These are phyloP conservation scores for Chlorella vulgaris DNA, from an alignment of 139 green algal species.

Conservation along the genomic window DNA sequence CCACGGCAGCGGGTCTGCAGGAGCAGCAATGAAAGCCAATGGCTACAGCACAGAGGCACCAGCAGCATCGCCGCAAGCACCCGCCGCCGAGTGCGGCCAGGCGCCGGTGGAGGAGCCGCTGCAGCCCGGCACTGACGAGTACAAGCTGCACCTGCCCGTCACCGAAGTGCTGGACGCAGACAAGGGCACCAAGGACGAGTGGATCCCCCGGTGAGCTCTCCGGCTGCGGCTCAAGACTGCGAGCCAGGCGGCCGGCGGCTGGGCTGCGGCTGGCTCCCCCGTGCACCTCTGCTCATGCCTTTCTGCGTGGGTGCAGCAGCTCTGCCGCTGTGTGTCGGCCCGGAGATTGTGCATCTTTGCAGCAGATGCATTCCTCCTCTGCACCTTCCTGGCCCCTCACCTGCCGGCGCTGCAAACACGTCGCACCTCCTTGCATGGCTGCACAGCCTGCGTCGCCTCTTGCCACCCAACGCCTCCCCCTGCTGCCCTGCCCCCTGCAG, in stretches of 20 bases:
- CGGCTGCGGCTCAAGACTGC: no score
- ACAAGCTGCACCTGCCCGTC: slow-evolving; percentile 19
- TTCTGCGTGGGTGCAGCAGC: no score
- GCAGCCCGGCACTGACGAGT: slow-evolving; percentile 1
- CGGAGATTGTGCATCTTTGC: no score
- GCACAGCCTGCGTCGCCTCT: neutral
- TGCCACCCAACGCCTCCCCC: slow-evolving; percentile 8
- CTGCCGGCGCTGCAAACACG: no score
- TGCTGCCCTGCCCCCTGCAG: neutral
- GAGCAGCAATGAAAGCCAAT: slow-evolving; percentile 13
- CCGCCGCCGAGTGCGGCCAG: neutral
- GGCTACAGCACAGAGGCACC: neutral
- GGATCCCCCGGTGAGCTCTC: slow-evolving; percentile 47
- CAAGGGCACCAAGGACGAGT: slow-evolving; percentile 60
- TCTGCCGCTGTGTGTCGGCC: no score
- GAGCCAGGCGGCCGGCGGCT: no score
- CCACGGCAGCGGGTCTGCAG: neutral
- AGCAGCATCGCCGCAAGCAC: neutral
- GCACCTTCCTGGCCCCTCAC: no score
- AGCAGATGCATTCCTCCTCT: no score
- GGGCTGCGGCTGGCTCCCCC: no score
- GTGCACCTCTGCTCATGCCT: no score
- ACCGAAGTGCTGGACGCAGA: slow-evolving; percentile 50
- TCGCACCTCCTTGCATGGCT: no score
- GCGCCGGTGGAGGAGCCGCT: slow-evolving; percentile 8